Conservation (phyloP, 495 filamentous ascomycete species). For the Neurospora sublineolata region DNA sequence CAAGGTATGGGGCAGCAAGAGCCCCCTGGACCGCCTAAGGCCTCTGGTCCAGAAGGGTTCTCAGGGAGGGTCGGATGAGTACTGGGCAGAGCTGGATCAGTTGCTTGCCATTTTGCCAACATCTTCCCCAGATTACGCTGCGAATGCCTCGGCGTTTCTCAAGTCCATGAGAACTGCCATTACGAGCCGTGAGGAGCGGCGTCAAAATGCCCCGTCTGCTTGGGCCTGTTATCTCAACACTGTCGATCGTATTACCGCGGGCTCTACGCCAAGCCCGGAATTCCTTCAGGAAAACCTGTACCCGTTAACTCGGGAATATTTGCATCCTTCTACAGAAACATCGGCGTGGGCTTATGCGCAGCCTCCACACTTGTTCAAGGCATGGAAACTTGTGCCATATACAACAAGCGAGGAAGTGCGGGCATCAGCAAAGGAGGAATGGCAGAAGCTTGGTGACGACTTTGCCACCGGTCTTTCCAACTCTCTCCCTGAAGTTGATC, state of each 20-base stretch:
- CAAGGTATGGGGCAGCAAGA: conserved; percentile 58
- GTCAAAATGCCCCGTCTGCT: conserved; percentile 49
- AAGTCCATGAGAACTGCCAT: conserved; percentile 58
- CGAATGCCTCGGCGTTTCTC: conserved; percentile 44
- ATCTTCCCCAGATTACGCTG: conserved; percentile 32
- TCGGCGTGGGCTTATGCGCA: conserved; percentile 22
- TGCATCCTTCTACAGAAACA: conserved; percentile 26
- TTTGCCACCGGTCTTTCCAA: conserved; percentile 52
- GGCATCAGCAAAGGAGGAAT: conserved; percentile 22
- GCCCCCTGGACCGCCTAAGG: conserved; percentile 49
- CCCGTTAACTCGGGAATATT: conserved; percentile 27
- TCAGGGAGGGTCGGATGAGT: conserved; percentile 53
- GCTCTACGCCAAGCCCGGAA: conserved; percentile 21
- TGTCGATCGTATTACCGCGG: conserved; percentile 35
- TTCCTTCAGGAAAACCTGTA: conserved; percentile 35
- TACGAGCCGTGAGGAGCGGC: conserved; percentile 58
- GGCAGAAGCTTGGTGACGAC: conserved; percentile 41
- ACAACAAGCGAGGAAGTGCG: conserved; percentile 15
- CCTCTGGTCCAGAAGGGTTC: conserved; percentile 77
- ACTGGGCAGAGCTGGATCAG: conserved; percentile 55
- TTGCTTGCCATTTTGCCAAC: conserved; percentile 51
- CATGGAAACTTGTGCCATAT: conserved; percentile 14
- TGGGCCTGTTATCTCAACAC: conserved; percentile 63
- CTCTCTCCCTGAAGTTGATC: conserved; percentile 68
- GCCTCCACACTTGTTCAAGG: conserved; percentile 19